These are phyloP conservation scores for Hansenula lynferdii DNA, from an alignment of 1,139 yeast species.

Conservation along the genomic window DNA sequence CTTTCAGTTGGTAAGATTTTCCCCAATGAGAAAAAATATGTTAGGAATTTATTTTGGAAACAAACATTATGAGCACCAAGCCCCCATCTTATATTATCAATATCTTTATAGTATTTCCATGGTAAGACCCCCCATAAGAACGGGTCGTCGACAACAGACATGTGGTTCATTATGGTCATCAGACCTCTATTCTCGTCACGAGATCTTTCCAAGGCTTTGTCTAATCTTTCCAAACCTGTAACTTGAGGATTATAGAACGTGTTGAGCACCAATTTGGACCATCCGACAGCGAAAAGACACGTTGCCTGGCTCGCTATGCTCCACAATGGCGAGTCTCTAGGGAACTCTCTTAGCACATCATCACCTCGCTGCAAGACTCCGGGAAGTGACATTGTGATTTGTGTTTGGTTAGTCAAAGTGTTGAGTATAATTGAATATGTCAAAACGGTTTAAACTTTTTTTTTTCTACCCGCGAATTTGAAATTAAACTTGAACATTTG, in stretches of 20 bases:
- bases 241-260: slow-evolving; percentile 60
- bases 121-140: slow-evolving; percentile 86
- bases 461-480: not conserved
- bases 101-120: slow-evolving; percentile 54
- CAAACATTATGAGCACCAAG: slow-evolving; percentile 92
- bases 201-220: slow-evolving; percentile 57
- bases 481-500: too few species aligned
- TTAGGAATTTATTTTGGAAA: slow-evolving; percentile 50
- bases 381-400: slow-evolving; percentile 28
- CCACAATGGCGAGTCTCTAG: slow-evolving; percentile 60
- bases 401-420: too few species aligned
- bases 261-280: slow-evolving; percentile 59
- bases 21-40: slow-evolving; percentile 78
- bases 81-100: slow-evolving; percentile 85
- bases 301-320: slow-evolving; percentile 64
- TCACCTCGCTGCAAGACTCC: slow-evolving; percentile 74
- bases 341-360: slow-evolving; percentile 59
- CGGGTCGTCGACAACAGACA: slow-evolving; percentile 94
- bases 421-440: not conserved
- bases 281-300: slow-evolving; percentile 59
- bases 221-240: slow-evolving; percentile 57
- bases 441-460: not conserved
- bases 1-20: slow-evolving; percentile 81
- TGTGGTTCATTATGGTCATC: slow-evolving; percentile 89
- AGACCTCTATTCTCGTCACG: slow-evolving; percentile 66